phyloP scores from a whole-genome alignment of 2,329 filamentous ascomycete genomes.

The Xylariaceae sp. region DNA sequence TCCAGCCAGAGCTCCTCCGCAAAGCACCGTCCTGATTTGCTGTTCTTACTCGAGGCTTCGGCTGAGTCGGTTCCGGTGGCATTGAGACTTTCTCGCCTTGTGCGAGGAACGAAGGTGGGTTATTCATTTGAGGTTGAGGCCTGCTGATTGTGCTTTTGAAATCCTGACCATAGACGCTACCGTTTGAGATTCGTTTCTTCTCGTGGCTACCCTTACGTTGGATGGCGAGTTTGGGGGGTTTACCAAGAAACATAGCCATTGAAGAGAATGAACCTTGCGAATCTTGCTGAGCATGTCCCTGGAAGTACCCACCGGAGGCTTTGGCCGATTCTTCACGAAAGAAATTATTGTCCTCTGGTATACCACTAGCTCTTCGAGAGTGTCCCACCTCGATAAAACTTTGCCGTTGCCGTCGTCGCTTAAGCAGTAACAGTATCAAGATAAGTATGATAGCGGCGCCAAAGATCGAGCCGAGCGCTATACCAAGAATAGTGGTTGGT shows the following conservation, averaged over 20 bases:
- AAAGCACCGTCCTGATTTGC: conserved; percentile 48
- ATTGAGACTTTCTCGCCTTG: conserved; percentile 34
- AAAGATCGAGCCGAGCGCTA: conserved; percentile 80
- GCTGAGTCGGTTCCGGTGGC: conserved; percentile 29
- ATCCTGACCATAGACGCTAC: conserved; percentile 66
- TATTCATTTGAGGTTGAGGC: conserved; percentile 59
- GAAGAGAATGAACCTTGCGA: conserved; percentile 67
- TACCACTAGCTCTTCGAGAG: conserved; percentile 49
- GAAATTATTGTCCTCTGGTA: conserved; percentile 63
- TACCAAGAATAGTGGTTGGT: conserved; percentile 73
- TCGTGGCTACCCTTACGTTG: conserved; percentile 63
- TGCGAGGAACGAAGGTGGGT: conserved; percentile 33
- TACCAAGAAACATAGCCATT: conserved; percentile 70
- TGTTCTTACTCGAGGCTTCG: conserved; percentile 45
- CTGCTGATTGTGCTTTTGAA: conserved; percentile 68
- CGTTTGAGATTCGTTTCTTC: conserved; percentile 56
- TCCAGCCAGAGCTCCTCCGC: conserved; percentile 75
- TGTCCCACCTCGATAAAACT: conserved; percentile 55
- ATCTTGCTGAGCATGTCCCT: conserved; percentile 57
- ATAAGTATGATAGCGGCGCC: conserved; percentile 75
- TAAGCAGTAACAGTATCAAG: conserved; percentile 71
- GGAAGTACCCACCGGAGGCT: conserved; percentile 51
- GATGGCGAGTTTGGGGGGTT: conserved; percentile 55
- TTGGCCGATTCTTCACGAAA: conserved; percentile 49
- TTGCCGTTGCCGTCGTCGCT: conserved; percentile 63